phyloP scores from a whole-genome alignment of 106 monocot species.

The Dioscorea zingiberensis region DNA sequence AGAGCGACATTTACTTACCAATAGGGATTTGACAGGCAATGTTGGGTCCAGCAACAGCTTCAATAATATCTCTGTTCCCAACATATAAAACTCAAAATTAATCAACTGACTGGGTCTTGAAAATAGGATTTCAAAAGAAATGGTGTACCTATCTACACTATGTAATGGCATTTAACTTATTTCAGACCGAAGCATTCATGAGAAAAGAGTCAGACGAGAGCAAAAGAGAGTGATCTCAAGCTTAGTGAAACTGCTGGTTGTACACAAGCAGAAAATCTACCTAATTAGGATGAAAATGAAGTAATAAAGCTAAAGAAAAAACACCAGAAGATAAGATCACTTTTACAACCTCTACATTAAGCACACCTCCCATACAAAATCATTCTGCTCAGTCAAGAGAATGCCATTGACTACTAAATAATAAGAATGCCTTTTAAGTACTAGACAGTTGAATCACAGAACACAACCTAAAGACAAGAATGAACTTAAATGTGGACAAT shows the following conservation, averaged over 20 bases:
- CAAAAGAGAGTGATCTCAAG: not conserved
- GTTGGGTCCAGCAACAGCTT: constrained; percentile 54
- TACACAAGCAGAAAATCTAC: too few relatives aligned
- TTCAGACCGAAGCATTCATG: not conserved
- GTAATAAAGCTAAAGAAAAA: too few relatives aligned
- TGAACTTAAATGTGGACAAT: too few relatives aligned
- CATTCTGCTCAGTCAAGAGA: too few relatives aligned
- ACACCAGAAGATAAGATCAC: too few relatives aligned
- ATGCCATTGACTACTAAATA: too few relatives aligned
- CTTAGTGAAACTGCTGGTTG: not conserved
- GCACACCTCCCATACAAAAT: too few relatives aligned
- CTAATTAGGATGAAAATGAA: too few relatives aligned
- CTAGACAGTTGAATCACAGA: too few relatives aligned
- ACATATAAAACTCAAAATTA: constrained; percentile 21
- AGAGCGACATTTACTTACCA: constrained; percentile 43
- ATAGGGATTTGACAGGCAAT: constrained; percentile 28
- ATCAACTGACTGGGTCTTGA: constrained; percentile 7
- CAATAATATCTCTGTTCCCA: constrained; percentile 62
- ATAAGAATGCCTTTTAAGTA: too few relatives aligned
- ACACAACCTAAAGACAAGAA: too few relatives aligned
- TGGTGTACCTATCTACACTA: not conserved
- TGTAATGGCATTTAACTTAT: not conserved
- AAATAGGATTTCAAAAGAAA: not conserved
- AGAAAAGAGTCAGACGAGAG: not conserved
- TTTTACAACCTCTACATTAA: too few relatives aligned